These are phyloP conservation scores for Daedaleopsis sinensis DNA, from an alignment of 768 basidiomycete genomes.

Conservation along the genomic window DNA sequence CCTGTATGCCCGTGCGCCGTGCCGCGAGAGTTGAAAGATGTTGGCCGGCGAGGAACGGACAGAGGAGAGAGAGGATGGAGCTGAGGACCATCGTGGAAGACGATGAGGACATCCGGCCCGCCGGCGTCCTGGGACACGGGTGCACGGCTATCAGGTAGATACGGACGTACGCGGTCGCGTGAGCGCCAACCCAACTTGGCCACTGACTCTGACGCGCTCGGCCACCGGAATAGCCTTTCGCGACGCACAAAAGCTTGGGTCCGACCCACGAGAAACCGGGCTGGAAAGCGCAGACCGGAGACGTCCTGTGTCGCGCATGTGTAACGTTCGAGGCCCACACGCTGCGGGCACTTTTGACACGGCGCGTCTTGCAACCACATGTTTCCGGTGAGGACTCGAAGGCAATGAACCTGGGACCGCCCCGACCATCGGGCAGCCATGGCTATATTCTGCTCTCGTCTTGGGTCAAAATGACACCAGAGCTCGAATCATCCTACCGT, in stretches of 20 bases:
- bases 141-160: too few species aligned
- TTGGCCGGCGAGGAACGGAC: neutral
- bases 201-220: neutral
- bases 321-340: constrained; percentile 19
- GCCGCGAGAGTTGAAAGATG: neutral
- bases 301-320: constrained; percentile 3
- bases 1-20: neutral
- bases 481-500: neutral
- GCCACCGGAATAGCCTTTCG: constrained; percentile 1
- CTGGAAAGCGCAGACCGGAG: neutral
- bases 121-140: neutral
- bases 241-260: constrained; percentile 1
- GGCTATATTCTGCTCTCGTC: constrained; percentile 13
- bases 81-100: constrained; percentile 1
- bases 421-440: constrained; percentile 15
- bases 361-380: constrained; percentile 17
- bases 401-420: constrained; percentile 17
- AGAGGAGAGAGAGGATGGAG: neutral
- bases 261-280: neutral
- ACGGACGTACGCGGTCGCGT: too few species aligned
- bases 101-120: neutral
- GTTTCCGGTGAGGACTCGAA: constrained; percentile 21
- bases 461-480: constrained; percentile 9
- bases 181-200: neutral
- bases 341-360: constrained; percentile 10